These are phyloP conservation scores for Pneumocystis carinii DNA, from an alignment of 1,139 yeast species.

Conservation along the genomic window DNA sequence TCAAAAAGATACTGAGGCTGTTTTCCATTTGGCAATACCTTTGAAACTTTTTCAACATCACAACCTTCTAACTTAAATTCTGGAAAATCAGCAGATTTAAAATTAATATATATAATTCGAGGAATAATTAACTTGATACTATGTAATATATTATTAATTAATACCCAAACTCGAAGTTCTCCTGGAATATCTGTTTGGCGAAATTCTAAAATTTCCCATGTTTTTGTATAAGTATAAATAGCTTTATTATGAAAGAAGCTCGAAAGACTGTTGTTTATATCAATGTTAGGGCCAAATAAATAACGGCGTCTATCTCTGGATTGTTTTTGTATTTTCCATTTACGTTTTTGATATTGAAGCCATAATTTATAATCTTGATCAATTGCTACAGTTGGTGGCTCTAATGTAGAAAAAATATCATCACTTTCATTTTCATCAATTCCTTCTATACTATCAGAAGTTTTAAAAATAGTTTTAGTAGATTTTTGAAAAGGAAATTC, in stretches of 20 bases:
- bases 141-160: conserved; percentile 61
- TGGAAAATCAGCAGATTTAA: conserved; percentile 35
- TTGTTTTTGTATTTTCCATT: conserved; percentile 66
- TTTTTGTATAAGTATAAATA: conserved; percentile 48
- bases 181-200: conserved; percentile 47
- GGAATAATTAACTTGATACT: conserved; percentile 59
- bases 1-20: conserved; percentile 43
- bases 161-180: conserved; percentile 54
- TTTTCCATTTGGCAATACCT: conserved; percentile 58
- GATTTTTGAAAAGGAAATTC: background rate
- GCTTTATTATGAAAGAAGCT: conserved; percentile 63
- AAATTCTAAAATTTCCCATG: conserved; percentile 78
- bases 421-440: conserved; percentile 29
- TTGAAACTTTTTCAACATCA: conserved; percentile 43
- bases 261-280: conserved; percentile 38
- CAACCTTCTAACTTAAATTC: conserved; percentile 32
- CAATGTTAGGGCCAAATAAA: conserved; percentile 46
- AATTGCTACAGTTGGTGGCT: conserved; percentile 40
- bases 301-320: conserved; percentile 58
- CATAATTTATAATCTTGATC: conserved; percentile 62
- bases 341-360: conserved; percentile 62
- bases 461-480: conserved; percentile 1
- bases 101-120: conserved; percentile 53
- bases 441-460: conserved; percentile 1
- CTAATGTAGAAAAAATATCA: conserved; percentile 20